Conservation (phyloP, 1,284 basidiomycete genomes). For the Puccinia coronata region DNA sequence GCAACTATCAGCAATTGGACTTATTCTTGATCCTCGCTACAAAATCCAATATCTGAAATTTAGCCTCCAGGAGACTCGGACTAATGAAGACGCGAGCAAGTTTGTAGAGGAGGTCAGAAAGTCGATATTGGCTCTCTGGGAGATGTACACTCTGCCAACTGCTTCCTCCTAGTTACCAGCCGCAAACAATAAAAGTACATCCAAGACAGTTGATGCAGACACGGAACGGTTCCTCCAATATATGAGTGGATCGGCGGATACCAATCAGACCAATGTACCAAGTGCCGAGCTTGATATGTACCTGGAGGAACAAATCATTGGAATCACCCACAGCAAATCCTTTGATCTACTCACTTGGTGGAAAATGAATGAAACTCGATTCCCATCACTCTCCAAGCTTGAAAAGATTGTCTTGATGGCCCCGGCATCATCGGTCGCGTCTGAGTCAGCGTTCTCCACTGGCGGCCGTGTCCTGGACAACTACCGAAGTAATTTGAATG, state of each 20-base stretch:
- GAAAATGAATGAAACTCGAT: too few species aligned
- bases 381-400: too few species aligned
- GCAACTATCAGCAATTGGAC: too few species aligned
- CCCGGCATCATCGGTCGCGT: too few species aligned
- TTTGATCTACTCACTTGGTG: not conserved
- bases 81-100: not conserved
- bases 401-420: not conserved
- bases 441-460: not conserved
- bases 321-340: not conserved
- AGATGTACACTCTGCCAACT: not conserved
- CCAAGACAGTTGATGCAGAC: not conserved
- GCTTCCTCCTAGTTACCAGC: not conserved
- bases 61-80: too few species aligned
- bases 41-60: too few species aligned
- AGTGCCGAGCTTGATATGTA: too few species aligned
- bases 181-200: not conserved
- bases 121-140: not conserved
- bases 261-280: too few species aligned
- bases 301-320: not conserved
- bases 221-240: not conserved
- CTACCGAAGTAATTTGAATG: not conserved
- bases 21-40: too few species aligned
- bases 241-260: too few species aligned
- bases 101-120: too few species aligned
- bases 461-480: not conserved